Evolutionary conservation across 1,284 basidiomycete genomes (phyloP).

Genomic region (Cryptococcus sp.): DNA sequence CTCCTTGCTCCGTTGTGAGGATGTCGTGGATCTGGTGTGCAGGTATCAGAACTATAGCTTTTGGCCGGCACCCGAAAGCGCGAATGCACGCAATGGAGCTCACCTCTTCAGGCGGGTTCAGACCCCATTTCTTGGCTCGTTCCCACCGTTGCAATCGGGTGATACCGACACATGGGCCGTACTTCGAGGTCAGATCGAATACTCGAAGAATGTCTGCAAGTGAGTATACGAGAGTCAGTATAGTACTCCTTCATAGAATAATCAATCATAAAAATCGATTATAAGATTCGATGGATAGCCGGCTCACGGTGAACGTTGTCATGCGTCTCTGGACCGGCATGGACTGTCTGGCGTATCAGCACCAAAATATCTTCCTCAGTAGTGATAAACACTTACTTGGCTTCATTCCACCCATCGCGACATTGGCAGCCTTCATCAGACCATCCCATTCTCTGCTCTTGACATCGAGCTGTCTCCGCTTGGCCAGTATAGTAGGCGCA

Average conservation of each 20-base stretch:
- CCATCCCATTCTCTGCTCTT: conserved; percentile 59
- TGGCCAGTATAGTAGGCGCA: background rate
- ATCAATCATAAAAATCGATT: too few species aligned
- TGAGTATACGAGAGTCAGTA: background rate
- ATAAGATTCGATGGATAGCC: background rate
- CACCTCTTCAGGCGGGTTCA: conserved; percentile 81
- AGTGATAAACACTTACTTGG: conserved; percentile 60
- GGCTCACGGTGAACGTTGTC: conserved; percentile 48
- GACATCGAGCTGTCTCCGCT: conserved; percentile 14
- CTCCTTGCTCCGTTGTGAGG: conserved; percentile 62
- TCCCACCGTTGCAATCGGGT: conserved; percentile 85
- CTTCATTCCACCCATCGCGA: conserved; percentile 60
- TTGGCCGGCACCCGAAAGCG: background rate
- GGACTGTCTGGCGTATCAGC: conserved; percentile 23
- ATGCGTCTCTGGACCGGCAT: conserved; percentile 43
- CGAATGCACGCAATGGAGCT: background rate
- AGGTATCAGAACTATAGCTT: background rate
- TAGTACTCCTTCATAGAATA: too few species aligned
- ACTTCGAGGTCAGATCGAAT: conserved; percentile 80
- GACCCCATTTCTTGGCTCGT: conserved; percentile 73
- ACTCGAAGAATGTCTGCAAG: conserved; percentile 69
- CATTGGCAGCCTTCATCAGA: conserved; percentile 57
- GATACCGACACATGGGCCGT: conserved; percentile 82
- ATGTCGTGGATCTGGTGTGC: conserved; percentile 70
- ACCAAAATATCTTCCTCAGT: background rate